These are phyloP conservation scores for Chlorella sp. DNA, from an alignment of 139 green algal species.

Conservation along the genomic window DNA sequence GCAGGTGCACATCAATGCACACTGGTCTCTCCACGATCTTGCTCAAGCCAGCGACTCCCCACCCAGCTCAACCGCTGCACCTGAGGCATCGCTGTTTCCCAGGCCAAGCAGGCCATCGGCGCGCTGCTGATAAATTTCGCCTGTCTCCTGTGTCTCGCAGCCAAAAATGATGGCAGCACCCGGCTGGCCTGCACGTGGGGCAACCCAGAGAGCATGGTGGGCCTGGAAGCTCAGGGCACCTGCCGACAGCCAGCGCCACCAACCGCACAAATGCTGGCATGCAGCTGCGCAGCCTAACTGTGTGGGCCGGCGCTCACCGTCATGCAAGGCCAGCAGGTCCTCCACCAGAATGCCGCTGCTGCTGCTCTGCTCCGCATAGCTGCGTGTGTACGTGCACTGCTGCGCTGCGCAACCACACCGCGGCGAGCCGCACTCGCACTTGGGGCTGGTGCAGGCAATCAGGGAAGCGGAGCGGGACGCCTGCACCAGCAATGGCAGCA, in stretches of 20 bases:
- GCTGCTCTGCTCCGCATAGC: slow-evolving; percentile 89
- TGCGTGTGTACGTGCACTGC: slow-evolving; percentile 84
- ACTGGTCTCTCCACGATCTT: no score
- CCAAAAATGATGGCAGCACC: slow-evolving; percentile 73
- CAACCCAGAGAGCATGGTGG: no score
- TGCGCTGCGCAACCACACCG: slow-evolving; percentile 65
- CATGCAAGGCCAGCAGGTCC: slow-evolving; percentile 64
- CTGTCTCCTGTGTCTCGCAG: slow-evolving; percentile 90
- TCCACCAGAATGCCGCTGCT: slow-evolving; percentile 81
- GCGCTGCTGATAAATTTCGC: slow-evolving; percentile 90
- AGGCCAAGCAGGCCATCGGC: slow-evolving; percentile 95
- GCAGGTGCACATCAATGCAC: no score
- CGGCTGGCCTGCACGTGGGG: neutral
- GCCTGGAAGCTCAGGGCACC: no score
- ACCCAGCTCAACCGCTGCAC: neutral
- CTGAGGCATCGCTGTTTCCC: slow-evolving; percentile 81
- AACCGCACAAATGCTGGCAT: no score
- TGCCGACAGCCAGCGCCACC: no score
- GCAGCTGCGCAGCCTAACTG: no score
- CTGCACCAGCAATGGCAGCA: neutral
- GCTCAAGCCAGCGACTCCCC: neutral
- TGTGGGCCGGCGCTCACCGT: slow-evolving; percentile 21
- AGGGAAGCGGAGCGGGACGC: slow-evolving; percentile 59
- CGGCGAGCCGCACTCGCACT: slow-evolving; percentile 82
- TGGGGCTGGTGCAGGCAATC: slow-evolving; percentile 65